Conservation (phyloP, 75 land plant species). For the Pinus taeda region DNA sequence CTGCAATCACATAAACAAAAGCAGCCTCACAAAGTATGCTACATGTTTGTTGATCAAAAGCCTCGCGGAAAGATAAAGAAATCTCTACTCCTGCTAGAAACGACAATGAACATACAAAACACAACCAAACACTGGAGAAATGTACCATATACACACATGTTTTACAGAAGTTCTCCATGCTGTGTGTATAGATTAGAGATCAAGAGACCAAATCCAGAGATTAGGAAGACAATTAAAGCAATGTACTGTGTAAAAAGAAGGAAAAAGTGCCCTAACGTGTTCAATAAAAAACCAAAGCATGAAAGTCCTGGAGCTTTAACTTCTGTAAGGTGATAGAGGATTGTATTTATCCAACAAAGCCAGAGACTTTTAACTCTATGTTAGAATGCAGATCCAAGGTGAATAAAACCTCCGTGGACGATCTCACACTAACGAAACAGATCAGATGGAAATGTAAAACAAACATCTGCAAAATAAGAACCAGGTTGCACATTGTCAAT, state of each 20-base stretch:
- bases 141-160: too few relatives aligned
- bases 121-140: too few relatives aligned
- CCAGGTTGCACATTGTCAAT: not conserved
- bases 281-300: not conserved
- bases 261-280: not conserved
- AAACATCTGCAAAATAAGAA: not conserved
- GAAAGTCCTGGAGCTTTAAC: not conserved
- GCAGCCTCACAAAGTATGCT: not conserved
- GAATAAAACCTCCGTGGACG: not conserved
- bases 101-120: not conserved
- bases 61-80: not conserved
- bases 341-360: not conserved
- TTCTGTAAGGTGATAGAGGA: not conserved
- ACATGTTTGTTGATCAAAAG: not conserved
- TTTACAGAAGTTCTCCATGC: too few relatives aligned
- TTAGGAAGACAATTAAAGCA: not conserved
- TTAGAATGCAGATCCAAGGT: not conserved
- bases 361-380: not conserved
- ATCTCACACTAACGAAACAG: too few relatives aligned
- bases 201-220: not conserved
- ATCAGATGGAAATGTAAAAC: not conserved
- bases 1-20: conserved; percentile 28
- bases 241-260: not conserved
- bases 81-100: not conserved
- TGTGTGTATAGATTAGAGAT: too few relatives aligned